A percentile compares a stretch with the other conserved stretches of the same genome.
Evolutionary conservation across 2,329 filamentous ascomycete genomes (phyloP).

Genomic region (Daldinia sp.): DNA sequence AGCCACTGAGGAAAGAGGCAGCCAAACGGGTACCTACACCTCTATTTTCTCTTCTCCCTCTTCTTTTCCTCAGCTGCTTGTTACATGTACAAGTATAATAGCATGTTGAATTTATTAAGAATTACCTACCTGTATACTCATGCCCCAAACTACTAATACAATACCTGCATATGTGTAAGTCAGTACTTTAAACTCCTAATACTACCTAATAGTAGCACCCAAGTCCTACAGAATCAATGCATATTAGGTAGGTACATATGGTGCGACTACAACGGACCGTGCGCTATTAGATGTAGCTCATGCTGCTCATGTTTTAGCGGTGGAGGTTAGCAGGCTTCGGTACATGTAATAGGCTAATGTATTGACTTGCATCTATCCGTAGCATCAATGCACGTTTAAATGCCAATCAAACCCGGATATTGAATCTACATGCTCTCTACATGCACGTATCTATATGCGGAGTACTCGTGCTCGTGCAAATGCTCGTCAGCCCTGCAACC

Average conservation of each 20-base stretch:
- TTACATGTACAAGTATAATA: not conserved
- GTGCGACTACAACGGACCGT: conserved; percentile 21
- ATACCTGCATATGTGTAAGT: too few relatives aligned
- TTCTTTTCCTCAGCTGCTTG: not conserved
- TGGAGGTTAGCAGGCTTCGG: conserved; percentile 1
- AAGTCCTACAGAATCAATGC: conserved; percentile 12
- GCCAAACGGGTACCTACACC: not conserved
- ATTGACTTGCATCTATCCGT: conserved; percentile 37
- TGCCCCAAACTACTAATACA: too few relatives aligned
- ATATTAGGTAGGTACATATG: conserved; percentile 12
- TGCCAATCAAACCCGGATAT: conserved; percentile 20
- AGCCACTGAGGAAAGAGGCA: conserved; percentile 1
- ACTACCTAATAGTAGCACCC: too few relatives aligned
- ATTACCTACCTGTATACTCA: too few relatives aligned
- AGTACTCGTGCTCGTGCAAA: not conserved
- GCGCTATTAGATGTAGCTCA: conserved; percentile 23
- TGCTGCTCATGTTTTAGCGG: conserved; percentile 14
- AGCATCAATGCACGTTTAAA: conserved; percentile 26
- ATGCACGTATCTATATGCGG: conserved; percentile 5
- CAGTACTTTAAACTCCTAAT: not conserved
- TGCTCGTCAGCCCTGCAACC: conserved; percentile 27
- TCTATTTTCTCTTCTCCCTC: not conserved
- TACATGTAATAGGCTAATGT: conserved; percentile 5
- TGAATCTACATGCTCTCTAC: conserved; percentile 1
- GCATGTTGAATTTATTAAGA: not conserved